Conservation (phyloP, 2,329 filamentous ascomycete species). For the Fusarium virguliforme region DNA sequence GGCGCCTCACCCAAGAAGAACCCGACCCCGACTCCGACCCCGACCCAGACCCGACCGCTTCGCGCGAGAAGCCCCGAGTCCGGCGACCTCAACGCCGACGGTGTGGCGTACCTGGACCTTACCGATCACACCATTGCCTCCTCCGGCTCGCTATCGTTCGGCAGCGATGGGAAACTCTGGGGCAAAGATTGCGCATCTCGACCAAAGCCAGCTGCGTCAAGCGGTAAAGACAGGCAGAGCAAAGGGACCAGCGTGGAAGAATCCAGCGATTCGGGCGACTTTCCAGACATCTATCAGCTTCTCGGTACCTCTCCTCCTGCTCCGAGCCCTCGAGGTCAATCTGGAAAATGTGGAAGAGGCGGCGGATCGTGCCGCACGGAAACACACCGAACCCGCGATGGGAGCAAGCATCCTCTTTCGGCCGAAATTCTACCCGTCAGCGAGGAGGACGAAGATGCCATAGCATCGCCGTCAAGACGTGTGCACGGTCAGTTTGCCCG, state of each 20-base stretch:
- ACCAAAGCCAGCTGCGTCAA: conserved; percentile 57
- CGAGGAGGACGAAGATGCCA: conserved; percentile 36
- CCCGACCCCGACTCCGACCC: conserved; percentile 50
- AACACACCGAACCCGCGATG: conserved; percentile 38
- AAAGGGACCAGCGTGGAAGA: conserved; percentile 61
- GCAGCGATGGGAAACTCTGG: conserved; percentile 61
- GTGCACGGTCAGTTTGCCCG: conserved; percentile 33
- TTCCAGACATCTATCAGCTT: conserved; percentile 69
- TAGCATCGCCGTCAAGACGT: conserved; percentile 51
- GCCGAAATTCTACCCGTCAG: conserved; percentile 24
- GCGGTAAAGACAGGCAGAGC: conserved; percentile 69
- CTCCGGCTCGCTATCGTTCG: conserved; percentile 57
- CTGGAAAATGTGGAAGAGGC: conserved; percentile 43
- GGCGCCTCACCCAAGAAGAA: conserved; percentile 4
- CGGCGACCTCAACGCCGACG: conserved; percentile 56
- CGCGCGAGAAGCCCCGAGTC: conserved; percentile 53
- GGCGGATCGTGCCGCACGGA: conserved; percentile 33
- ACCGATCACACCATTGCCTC: conserved; percentile 57
- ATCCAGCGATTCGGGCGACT: conserved; percentile 62
- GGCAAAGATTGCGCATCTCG: conserved; percentile 60
- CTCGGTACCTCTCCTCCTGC: conserved; percentile 59
- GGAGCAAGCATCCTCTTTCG: conserved; percentile 15
- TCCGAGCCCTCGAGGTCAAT: conserved; percentile 54
- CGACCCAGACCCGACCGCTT: conserved; percentile 12
- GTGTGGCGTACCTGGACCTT: conserved; percentile 60